Evolutionary conservation across 1,284 basidiomycete genomes (phyloP), one percentile per base, ranked within the genome.

Genomic region (Lentinula novae-zelandiae): DNA sequence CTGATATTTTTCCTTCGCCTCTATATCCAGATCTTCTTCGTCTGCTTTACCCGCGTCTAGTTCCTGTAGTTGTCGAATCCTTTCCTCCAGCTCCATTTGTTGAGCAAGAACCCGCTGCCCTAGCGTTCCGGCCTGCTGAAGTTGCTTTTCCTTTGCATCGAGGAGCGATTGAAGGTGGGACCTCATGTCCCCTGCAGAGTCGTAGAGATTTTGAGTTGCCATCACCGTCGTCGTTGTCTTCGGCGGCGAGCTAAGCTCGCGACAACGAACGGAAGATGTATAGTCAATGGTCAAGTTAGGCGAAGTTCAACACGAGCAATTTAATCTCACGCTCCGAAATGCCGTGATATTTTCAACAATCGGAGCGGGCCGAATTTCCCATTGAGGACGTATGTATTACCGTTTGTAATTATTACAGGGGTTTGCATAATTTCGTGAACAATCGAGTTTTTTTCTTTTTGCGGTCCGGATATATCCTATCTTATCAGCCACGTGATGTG

Each of bases 101-200:
- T 97, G 95, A 31, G 86, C 84, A 63, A 96, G 86, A 67, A 98
- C 86, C 72, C 91, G 89, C 75, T 96, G 92, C 56, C 95, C 95
- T 71, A 97, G 87, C 60, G 87, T 89, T 48, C 91, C 94, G 6
- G 93, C 92, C 66, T 93, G 90, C 66, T 93, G 88, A 49, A 96
- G 87, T 73, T 97, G 93, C 70, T 87, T 86, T 72, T 94, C 90
- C 78, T 97, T 97, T 73, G 79, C 82, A 75, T 94, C 91, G 65
- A 97, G 84, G 63, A 96, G 84, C 60, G 78, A 77, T 68, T 95
- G 90, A 17, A 96, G 85, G 63, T 91, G 83, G 63, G 82, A 77
- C 67, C 88, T 89, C 77, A 92, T 82, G 75, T 89, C 83, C 66
- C 79, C 84, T 20, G 82, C 71, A 22, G 84, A 82, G 44, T 82